Base-by-base conservation (phyloP, 2,329 filamentous ascomycete species). In the Fusarium poae region DNA sequence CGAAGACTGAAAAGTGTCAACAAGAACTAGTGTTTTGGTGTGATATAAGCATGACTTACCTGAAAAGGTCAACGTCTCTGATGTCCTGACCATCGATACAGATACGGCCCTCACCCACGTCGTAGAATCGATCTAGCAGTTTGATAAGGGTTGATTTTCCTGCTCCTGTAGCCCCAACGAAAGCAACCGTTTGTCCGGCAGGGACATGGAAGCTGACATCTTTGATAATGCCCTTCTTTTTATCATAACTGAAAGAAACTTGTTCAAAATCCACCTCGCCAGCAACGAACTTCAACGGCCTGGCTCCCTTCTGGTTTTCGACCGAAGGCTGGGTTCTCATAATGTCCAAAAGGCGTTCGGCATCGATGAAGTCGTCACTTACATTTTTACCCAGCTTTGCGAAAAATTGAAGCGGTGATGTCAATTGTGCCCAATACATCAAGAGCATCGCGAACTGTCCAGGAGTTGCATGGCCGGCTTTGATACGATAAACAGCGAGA, bases 381-480 rank as follows among this genome's bases (percentile, higher is more conserved):
- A 89, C 82, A 49, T 78, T 84, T 72, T 85, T 86, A 9, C 87
- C 86, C 29, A 89, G 78, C 20, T 80, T 79, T 9, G 86, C 84
- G 74, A 93, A 92, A 77, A 91, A 92, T 68, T 89, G 89, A 54
- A 93, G 83, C 3, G 91, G 91, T 3, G 86, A 85, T 44, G 91
- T 90, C 37, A 93, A 82, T 73, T 93, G 91, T 20, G 86, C 85
- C 90, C 92, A 92, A 77, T 93, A 93, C 54, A 89, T 90, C 62
- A 93, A 79, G 18, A 93, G 82, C 79, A 89, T 88, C 57, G 91
- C 88, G 70, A 93, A 92, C 67, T 91, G 85, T 57, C 91, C 91
- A 13, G 91, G 82, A 7, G 86, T 86, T 6, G 87, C 85, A 53
- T 85, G 78, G 2, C 84, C 85, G n/a, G 83, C 84, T 3, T 85